Conservation (phyloP, 2,329 filamentous ascomycete species). For the Fusarium burgessii region DNA sequence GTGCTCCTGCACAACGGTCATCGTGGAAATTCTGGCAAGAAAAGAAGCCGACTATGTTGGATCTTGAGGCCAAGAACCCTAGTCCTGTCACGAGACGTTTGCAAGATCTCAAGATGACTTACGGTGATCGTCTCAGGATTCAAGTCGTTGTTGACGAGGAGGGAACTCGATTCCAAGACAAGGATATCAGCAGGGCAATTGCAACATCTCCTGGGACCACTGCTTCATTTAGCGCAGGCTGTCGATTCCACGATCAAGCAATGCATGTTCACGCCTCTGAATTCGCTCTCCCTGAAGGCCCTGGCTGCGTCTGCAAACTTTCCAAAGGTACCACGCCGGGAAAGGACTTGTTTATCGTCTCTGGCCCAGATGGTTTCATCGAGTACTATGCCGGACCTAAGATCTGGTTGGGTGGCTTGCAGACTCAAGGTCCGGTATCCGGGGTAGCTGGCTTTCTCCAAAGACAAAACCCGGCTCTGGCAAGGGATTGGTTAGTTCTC, state of each 20-base stretch:
- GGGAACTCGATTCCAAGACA: constrained; percentile 70
- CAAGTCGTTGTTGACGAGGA: constrained; percentile 89
- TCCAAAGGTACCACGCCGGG: constrained; percentile 50
- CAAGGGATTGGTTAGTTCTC: constrained; percentile 63
- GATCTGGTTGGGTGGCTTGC: constrained; percentile 76
- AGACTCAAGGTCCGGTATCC: constrained; percentile 79
- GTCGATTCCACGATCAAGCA: constrained; percentile 49
- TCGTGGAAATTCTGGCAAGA: constrained; percentile 45
- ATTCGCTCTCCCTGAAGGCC: constrained; percentile 46
- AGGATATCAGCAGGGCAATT: constrained; percentile 58
- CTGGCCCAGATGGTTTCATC: constrained; percentile 92
- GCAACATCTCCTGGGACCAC: background rate
- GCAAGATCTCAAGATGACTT: constrained; percentile 68
- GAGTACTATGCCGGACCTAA: constrained; percentile 83
- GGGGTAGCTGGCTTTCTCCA: constrained; percentile 75
- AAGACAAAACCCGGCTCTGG: constrained; percentile 54
- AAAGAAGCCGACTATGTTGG: constrained; percentile 37
- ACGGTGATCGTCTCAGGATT: constrained; percentile 70
- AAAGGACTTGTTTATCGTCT: constrained; percentile 81
- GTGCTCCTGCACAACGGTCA: constrained; percentile 21
- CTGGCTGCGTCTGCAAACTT: constrained; percentile 45
- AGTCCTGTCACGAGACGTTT: constrained; percentile 72
- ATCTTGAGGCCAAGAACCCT: constrained; percentile 40
- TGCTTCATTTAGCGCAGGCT: constrained; percentile 36
- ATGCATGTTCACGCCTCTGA: constrained; percentile 49